These are phyloP conservation scores for Dovyalis caffra DNA, from an alignment of 345 rosid species.

Conservation along the genomic window DNA sequence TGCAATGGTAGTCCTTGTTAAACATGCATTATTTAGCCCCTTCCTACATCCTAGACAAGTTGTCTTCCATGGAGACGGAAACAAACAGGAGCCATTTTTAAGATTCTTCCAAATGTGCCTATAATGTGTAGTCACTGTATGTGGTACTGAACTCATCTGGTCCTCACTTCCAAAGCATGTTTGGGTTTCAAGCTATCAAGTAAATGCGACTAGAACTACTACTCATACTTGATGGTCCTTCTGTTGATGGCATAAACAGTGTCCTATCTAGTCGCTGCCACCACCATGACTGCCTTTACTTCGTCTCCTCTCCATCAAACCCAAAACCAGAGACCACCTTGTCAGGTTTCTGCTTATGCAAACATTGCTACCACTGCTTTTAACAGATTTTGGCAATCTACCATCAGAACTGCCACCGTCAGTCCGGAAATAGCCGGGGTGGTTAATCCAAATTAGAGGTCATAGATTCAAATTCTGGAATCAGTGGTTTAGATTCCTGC, in stretches of 20 bases:
- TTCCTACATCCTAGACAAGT: neutral
- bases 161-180: neutral
- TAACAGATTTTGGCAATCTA: neutral
- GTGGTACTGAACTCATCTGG: neutral
- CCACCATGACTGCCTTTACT: neutral
- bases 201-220: neutral
- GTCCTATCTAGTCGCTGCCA: neutral
- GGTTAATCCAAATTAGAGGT: no score
- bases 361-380: neutral
- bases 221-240: neutral
- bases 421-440: no score
- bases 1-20: neutral
- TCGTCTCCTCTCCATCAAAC: neutral
- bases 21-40: neutral
- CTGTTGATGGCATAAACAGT: neutral
- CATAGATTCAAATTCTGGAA: neutral
- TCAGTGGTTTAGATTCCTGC: neutral
- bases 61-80: neutral
- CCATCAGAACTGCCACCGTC: neutral
- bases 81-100: neutral
- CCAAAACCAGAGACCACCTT: neutral
- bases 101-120: neutral
- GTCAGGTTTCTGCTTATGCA: neutral
- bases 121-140: neutral
- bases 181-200: no score